Evolutionary conservation across 306 rosid species (phyloP).

Genomic region (Dryas alaskensis): DNA sequence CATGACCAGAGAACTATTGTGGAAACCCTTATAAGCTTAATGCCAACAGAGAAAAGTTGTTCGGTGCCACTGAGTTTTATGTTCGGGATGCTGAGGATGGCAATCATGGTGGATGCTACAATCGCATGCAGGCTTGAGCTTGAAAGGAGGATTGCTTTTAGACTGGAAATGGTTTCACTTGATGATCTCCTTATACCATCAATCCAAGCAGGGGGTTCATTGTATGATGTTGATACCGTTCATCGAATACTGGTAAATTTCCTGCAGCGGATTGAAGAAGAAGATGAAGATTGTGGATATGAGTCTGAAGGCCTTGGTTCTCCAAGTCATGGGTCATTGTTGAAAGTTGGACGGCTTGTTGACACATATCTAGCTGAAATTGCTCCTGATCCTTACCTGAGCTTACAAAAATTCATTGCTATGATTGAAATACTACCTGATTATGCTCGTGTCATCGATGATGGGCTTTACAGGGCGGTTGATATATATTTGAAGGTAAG

Average conservation of each 20-base stretch:
- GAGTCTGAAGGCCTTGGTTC: constrained; percentile 64
- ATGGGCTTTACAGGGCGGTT: constrained; percentile 78
- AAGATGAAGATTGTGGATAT: constrained; percentile 76
- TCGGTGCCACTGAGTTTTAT: constrained; percentile 65
- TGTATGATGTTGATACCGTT: constrained; percentile 78
- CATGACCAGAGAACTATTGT: constrained; percentile 53
- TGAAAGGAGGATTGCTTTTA: constrained; percentile 67
- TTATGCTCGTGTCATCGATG: constrained; percentile 82
- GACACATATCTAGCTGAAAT: constrained; percentile 89
- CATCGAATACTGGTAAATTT: constrained; percentile 69
- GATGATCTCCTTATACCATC: constrained; percentile 86
- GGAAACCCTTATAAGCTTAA: constrained; percentile 61
- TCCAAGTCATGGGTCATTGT: constrained; percentile 59
- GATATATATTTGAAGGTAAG: constrained; percentile 83
- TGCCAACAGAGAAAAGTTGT: constrained; percentile 64
- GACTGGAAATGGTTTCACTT: constrained; percentile 63
- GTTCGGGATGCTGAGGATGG: constrained; percentile 78
- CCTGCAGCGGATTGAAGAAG: constrained; percentile 71
- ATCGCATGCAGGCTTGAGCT: constrained; percentile 74
- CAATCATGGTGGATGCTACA: constrained; percentile 61
- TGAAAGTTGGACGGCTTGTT: constrained; percentile 76
- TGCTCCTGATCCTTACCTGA: constrained; percentile 74
- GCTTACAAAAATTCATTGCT: constrained; percentile 53
- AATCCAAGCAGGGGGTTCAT: constrained; percentile 51
- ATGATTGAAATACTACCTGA: constrained; percentile 78